Conservation (phyloP, 2,329 filamentous ascomycete species). For the Dactylellina haptotyla region DNA sequence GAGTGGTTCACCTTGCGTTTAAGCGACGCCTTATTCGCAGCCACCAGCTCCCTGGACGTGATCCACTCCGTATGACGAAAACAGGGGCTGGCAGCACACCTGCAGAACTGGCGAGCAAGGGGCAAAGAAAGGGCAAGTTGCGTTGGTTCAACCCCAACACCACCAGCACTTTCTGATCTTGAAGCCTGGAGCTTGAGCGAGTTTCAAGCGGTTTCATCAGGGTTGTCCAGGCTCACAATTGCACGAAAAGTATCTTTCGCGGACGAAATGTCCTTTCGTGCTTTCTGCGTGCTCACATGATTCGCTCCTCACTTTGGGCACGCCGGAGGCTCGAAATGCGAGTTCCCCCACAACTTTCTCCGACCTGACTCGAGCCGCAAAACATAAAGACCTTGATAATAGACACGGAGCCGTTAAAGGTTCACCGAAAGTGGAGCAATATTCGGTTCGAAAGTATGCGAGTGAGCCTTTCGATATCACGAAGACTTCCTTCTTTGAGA, state of each 20-base stretch:
- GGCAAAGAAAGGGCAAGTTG: slow-evolving; percentile 7
- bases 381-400: slow-evolving; percentile 19
- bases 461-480: slow-evolving; percentile 25
- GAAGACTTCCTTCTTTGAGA: neutral
- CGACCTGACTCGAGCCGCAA: slow-evolving; percentile 47
- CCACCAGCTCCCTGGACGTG: slow-evolving; percentile 10
- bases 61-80: slow-evolving; percentile 46
- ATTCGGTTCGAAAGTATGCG: slow-evolving; percentile 19
- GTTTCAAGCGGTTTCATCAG: slow-evolving; percentile 54
- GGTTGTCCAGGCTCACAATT: slow-evolving; percentile 33
- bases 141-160: slow-evolving; percentile 18
- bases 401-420: neutral
- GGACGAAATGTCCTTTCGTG: neutral
- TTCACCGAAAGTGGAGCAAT: slow-evolving; percentile 23
- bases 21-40: slow-evolving; percentile 54
- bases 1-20: slow-evolving; percentile 52
- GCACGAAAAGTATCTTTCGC: neutral
- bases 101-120: slow-evolving; percentile 20
- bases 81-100: slow-evolving; percentile 32
- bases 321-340: neutral
- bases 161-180: slow-evolving; percentile 24
- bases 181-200: slow-evolving; percentile 52
- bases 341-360: slow-evolving; percentile 29
- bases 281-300: slow-evolving; percentile 39
- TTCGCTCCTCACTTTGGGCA: slow-evolving; percentile 21